Conservation (phyloP, 176 grass and related monocot genomes). For the Aegilops umbellulata region DNA sequence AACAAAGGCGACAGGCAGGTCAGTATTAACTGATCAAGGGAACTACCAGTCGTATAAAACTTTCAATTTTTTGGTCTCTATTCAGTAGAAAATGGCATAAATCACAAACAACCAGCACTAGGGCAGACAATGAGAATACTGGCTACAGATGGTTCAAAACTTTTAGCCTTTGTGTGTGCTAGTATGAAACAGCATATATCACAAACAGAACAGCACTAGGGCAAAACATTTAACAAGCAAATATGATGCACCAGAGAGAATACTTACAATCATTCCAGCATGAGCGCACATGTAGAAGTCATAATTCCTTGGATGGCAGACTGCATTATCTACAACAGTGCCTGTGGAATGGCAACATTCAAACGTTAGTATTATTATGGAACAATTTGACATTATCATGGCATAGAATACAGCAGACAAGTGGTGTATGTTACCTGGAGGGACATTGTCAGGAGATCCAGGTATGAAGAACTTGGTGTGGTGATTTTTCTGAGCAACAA, state of each 20-base stretch:
- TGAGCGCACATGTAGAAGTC: slow-evolving; percentile 98
- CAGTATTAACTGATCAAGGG: no score
- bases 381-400: background rate
- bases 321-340: slow-evolving; percentile 76
- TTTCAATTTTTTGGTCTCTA: background rate
- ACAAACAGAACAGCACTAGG: background rate
- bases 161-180: background rate
- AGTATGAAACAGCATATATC: background rate
- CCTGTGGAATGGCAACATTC: slow-evolving; percentile 36
- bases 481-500: slow-evolving; percentile 92
- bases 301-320: slow-evolving; percentile 87
- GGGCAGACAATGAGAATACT: background rate
- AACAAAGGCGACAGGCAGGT: no score
- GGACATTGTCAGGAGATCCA: slow-evolving; percentile 67
- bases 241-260: background rate
- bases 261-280: slow-evolving; percentile 86
- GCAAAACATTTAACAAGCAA: background rate
- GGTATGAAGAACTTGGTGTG: slow-evolving; percentile 82
- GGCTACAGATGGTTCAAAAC: background rate
- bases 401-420: background rate
- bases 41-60: background rate
- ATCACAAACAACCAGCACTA: background rate
- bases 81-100: background rate
- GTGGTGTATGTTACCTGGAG: slow-evolving; percentile 48
- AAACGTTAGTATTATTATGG: background rate